Evolutionary conservation across 495 filamentous ascomycete genomes (phyloP).

Genomic region (Hypoxylon trugodes): DNA sequence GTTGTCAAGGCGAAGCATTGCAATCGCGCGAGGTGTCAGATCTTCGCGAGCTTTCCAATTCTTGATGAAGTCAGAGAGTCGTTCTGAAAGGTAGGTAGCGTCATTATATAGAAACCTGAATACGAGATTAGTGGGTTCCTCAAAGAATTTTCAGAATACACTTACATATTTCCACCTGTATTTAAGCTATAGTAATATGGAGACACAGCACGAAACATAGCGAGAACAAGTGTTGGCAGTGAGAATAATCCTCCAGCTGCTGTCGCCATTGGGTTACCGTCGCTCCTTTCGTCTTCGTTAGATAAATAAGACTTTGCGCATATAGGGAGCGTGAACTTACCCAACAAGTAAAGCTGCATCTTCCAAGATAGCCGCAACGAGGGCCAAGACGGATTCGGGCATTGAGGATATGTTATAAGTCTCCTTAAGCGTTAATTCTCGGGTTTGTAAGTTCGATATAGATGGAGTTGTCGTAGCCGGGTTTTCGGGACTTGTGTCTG

Average conservation of each 20-base stretch:
- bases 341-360: constrained; percentile 72
- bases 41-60: constrained; percentile 58
- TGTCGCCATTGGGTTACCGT: constrained; percentile 64
- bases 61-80: constrained; percentile 66
- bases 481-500: constrained; percentile 39
- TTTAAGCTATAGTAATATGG: constrained; percentile 77
- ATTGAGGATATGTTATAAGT: constrained; percentile 87
- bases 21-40: constrained; percentile 55
- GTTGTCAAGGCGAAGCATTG: constrained; percentile 67
- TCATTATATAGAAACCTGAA: constrained; percentile 90
- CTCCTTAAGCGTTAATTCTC: constrained; percentile 79
- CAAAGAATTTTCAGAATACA: background rate
- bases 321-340: constrained; percentile 49
- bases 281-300: constrained; percentile 44
- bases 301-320: constrained; percentile 11
- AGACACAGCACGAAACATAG: constrained; percentile 89
- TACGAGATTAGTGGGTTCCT: constrained; percentile 21
- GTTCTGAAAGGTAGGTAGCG: constrained; percentile 76
- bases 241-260: constrained; percentile 79
- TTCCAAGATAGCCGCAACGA: constrained; percentile 72
- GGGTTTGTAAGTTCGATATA: constrained; percentile 39
- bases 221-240: constrained; percentile 83
- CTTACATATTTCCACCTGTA: constrained; percentile 77
- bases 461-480: constrained; percentile 28
- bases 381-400: constrained; percentile 75